These are phyloP conservation scores for Paragyromitra xinjiangensis DNA, from an alignment of 495 filamentous ascomycete genomes.

Conservation along the genomic window DNA sequence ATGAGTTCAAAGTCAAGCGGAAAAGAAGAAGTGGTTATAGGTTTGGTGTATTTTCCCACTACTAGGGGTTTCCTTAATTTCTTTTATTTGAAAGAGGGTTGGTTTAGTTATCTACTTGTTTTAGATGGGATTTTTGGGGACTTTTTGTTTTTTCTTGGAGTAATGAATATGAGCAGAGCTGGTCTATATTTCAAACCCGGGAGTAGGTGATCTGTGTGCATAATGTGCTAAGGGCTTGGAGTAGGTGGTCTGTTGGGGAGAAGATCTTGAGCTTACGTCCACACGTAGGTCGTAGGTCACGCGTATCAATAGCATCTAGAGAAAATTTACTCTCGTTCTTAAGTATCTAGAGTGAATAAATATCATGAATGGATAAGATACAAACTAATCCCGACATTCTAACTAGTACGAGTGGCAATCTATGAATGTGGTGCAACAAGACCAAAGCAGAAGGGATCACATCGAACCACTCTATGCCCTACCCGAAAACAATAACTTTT, in stretches of 20 bases:
- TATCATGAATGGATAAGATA: background rate
- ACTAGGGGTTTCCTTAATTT: conserved; percentile 6
- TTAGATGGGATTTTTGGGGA: conserved; percentile 20
- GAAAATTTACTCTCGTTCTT: background rate
- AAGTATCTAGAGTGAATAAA: background rate
- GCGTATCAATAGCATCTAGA: too few relatives aligned
- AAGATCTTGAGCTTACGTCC: background rate
- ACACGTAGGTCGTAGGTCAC: background rate
- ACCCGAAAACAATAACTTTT: too few relatives aligned
- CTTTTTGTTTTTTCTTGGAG: conserved; percentile 7
- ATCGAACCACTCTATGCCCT: too few relatives aligned
- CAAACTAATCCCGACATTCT: background rate
- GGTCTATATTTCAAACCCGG: background rate
- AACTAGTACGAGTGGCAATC: background rate
- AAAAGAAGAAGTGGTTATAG: background rate
- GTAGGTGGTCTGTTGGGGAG: background rate
- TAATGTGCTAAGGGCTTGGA: background rate
- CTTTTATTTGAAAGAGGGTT: conserved; percentile 8
- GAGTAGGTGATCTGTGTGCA: background rate
- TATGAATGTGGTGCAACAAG: background rate
- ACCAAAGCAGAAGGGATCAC: background rate
- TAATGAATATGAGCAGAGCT: background rate
- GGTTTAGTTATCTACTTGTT: conserved; percentile 13
- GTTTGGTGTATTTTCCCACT: conserved; percentile 16
- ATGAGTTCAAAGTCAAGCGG: background rate